Conservation (phyloP, 768 basidiomycete genomes). For the Boletus pseudo-olivaceus region DNA sequence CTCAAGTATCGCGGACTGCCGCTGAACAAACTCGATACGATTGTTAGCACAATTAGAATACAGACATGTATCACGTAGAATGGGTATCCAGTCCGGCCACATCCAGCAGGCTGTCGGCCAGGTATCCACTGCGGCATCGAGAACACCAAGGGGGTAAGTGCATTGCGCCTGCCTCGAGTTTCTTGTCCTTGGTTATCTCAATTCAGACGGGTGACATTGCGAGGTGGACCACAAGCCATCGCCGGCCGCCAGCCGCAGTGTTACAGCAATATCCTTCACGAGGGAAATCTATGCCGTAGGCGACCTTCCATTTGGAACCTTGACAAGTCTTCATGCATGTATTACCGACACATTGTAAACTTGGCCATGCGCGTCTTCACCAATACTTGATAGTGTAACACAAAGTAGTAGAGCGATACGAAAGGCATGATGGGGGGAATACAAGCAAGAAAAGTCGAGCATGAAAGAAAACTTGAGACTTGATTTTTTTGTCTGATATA, state of each 20-base stretch:
- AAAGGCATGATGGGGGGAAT: slow-evolving; percentile 33
- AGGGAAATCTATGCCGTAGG: slow-evolving; percentile 8
- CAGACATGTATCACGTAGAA: neutral
- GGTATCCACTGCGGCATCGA: slow-evolving; percentile 7
- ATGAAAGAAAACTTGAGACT: slow-evolving; percentile 66
- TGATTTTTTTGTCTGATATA: slow-evolving; percentile 54
- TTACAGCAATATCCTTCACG: slow-evolving; percentile 15
- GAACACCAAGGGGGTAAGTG: neutral
- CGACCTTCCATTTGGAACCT: slow-evolving; percentile 20
- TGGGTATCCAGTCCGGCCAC: neutral
- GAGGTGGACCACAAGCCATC: slow-evolving; percentile 2
- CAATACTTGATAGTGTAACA: slow-evolving; percentile 41
- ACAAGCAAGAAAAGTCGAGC: slow-evolving; percentile 52
- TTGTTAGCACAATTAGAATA: slow-evolving; percentile 1
- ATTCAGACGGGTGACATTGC: slow-evolving; percentile 17
- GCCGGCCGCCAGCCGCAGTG: slow-evolving; percentile 2
- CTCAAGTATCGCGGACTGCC: neutral
- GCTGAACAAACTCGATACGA: neutral
- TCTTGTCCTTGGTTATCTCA: slow-evolving; percentile 21
- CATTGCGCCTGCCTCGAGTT: neutral
- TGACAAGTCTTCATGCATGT: slow-evolving; percentile 32
- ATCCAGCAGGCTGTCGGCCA: neutral
- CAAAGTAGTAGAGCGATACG: slow-evolving; percentile 47
- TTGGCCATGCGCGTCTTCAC: slow-evolving; percentile 36
- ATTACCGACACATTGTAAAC: slow-evolving; percentile 37